Evolutionary conservation across 371 early-diverging fungal species (phyloP).

Genomic region (Haplosporangium sp.): DNA sequence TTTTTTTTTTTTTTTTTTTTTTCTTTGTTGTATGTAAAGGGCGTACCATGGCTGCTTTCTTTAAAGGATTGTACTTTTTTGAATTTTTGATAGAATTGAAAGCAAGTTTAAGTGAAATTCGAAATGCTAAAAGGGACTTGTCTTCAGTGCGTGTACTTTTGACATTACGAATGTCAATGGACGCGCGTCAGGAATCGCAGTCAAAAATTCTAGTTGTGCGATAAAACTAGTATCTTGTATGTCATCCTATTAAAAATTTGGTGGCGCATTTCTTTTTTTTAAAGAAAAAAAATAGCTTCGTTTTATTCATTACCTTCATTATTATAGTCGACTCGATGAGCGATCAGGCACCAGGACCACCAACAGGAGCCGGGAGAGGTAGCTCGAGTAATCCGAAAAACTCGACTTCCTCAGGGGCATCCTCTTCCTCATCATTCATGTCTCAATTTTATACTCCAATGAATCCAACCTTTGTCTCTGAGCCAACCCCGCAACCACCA

Average conservation of each 20-base stretch:
- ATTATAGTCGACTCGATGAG: not conserved
- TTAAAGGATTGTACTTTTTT: constrained; percentile 3
- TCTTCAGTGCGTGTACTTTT: not conserved
- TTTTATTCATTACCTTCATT: not conserved
- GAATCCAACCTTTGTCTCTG: constrained; percentile 22
- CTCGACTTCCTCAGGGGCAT: not conserved
- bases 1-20: constrained; percentile 1
- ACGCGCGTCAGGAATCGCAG: constrained; percentile 31
- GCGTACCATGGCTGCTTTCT: constrained; percentile 18
- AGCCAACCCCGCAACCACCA: not conserved
- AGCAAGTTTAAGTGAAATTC: too few relatives aligned
- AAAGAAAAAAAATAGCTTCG: too few relatives aligned
- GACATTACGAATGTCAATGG: constrained; percentile 27
- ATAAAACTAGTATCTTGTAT: not conserved
- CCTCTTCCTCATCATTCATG: constrained; percentile 38
- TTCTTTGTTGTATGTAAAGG: not conserved
- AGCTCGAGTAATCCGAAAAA: not conserved
- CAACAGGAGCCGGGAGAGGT: not conserved
- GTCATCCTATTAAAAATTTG: not conserved
- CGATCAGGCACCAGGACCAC: constrained; percentile 5
- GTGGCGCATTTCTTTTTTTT: not conserved
- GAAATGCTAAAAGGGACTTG: constrained; percentile 2
- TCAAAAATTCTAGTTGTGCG: constrained; percentile 1
- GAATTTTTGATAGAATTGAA: too few relatives aligned
- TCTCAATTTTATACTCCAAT: constrained; percentile 49